Evolutionary conservation across 2,329 filamentous ascomycete genomes (phyloP).

Genomic region (Fusarium bactridioides): DNA sequence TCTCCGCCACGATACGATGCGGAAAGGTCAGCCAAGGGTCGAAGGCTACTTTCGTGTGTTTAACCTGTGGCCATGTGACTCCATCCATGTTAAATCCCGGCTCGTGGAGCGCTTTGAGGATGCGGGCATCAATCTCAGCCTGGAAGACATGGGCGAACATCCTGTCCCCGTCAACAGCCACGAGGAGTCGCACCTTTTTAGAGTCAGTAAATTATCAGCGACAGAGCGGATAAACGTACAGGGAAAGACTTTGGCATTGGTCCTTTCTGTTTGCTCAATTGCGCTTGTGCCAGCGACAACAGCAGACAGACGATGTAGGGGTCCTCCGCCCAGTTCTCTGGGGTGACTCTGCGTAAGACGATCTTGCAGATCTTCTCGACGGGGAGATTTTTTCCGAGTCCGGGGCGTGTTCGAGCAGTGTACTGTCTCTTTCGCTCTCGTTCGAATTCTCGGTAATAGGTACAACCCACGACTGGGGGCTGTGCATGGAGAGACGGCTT

Average conservation of each 20-base stretch:
- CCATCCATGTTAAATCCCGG: background rate
- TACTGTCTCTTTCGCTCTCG: background rate
- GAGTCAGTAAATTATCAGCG: background rate
- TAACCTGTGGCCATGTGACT: background rate
- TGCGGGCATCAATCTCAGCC: background rate
- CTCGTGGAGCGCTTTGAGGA: background rate
- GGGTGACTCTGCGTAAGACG: background rate
- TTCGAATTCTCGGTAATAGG: background rate
- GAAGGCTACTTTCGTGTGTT: background rate
- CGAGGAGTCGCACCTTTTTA: background rate
- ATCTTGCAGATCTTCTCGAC: background rate
- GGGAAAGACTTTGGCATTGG: background rate
- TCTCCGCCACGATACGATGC: background rate
- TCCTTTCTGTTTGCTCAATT: background rate
- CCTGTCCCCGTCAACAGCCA: background rate
- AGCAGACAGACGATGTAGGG: background rate
- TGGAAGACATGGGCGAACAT: background rate
- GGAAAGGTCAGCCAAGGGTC: background rate
- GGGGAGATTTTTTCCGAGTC: fast-evolving
- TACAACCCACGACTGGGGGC: background rate
- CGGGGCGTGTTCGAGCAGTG: background rate
- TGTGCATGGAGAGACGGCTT: fast-evolving
- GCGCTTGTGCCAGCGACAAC: background rate
- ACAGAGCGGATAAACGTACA: background rate
- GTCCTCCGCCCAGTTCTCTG: background rate